Conservation (phyloP, 225 moss, liverwort and hornwort species). For the Pleurozium schreberi region DNA sequence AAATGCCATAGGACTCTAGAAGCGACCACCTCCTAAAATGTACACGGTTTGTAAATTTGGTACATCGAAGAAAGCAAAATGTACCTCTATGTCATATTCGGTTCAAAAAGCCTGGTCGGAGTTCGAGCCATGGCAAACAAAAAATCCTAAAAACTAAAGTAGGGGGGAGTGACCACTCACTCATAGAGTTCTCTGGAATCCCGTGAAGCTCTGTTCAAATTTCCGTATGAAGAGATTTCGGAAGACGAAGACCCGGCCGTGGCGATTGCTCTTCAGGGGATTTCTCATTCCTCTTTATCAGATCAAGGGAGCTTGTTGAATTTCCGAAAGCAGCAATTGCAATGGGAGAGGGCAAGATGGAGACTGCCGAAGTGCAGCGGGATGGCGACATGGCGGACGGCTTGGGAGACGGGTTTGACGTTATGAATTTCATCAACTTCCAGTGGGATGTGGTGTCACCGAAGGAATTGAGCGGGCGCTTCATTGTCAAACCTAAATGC, state of each 20-base stretch:
- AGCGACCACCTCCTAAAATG: too few relatives aligned
- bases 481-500: slow-evolving; percentile 6
- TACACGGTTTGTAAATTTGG: too few relatives aligned
- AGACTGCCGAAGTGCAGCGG: not conserved
- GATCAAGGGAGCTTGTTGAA: not conserved
- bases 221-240: not conserved
- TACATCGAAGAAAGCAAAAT: too few relatives aligned
- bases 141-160: too few relatives aligned
- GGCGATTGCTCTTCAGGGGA: not conserved
- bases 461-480: slow-evolving; percentile 27
- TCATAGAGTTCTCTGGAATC: not conserved
- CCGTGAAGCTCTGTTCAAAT: not conserved
- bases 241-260: not conserved
- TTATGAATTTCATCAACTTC: slow-evolving; percentile 15
- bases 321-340: not conserved
- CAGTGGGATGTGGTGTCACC: slow-evolving; percentile 20
- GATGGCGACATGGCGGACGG: not conserved
- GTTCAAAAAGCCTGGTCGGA: too few relatives aligned
- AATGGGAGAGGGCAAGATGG: not conserved
- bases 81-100: too few relatives aligned
- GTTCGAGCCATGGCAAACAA: too few relatives aligned
- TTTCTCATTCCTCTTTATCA: not conserved
- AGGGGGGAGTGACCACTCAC: too few relatives aligned
- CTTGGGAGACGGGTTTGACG: slow-evolving; percentile 19
- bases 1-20: too few relatives aligned